Percentiles rank a stretch among this genome's conserved stretches.
Evolutionary conservation across 768 basidiomycete species (phyloP).

Genomic region (Suillus lakei): DNA sequence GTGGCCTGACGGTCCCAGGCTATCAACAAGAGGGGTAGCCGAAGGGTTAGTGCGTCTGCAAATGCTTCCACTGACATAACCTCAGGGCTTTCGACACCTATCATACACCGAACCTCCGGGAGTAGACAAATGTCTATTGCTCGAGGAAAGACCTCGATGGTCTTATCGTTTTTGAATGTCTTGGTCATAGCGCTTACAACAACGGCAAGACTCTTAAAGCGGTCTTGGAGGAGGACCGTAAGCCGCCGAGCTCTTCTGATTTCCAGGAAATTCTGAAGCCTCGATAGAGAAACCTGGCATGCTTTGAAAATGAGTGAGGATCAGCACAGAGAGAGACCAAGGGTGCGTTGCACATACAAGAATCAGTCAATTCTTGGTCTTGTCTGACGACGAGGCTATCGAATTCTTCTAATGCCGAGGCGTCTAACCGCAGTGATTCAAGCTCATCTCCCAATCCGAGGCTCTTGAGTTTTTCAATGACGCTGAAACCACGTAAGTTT

Average conservation of each 20-base stretch:
- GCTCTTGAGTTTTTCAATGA: background rate
- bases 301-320: background rate
- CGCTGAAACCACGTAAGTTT: background rate
- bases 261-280: slow-evolving; percentile 1
- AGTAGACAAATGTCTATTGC: background rate
- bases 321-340: background rate
- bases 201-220: background rate
- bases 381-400: slow-evolving; percentile 1
- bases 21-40: background rate
- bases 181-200: background rate
- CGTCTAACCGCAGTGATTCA: background rate
- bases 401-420: background rate
- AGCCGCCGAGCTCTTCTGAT: background rate
- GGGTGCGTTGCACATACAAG: background rate
- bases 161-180: background rate
- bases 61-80: background rate
- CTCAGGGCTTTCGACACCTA: background rate
- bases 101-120: background rate
- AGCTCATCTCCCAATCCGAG: slow-evolving; percentile 2
- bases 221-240: background rate
- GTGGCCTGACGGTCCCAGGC: background rate
- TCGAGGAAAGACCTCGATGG: background rate
- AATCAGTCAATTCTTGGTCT: background rate
- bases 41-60: background rate
- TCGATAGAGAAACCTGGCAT: background rate